phyloP scores from a whole-genome alignment of 2,329 filamentous ascomycete species.

The Kalmusia sp. region DNA sequence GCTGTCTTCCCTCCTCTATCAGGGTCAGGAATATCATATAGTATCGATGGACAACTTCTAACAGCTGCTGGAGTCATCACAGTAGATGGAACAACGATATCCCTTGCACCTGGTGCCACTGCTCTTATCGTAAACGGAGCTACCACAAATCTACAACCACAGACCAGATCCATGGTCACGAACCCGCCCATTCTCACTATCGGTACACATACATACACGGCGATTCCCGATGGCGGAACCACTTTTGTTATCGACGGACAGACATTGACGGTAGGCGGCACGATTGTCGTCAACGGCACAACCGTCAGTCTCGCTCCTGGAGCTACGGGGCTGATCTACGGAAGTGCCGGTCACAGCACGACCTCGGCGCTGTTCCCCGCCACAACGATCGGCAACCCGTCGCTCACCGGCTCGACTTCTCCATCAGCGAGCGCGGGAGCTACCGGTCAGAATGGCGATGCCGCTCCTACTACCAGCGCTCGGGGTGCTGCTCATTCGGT shows the following conservation, averaged over 20 bases:
- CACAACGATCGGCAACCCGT: constrained; percentile 31
- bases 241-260: constrained; percentile 47
- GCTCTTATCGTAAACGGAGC: constrained; percentile 41
- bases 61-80: constrained; percentile 48
- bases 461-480: constrained; percentile 4
- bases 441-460: constrained; percentile 5
- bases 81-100: constrained; percentile 41
- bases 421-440: constrained; percentile 24
- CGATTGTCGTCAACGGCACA: constrained; percentile 39
- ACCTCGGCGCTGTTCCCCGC: constrained; percentile 49
- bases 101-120: constrained; percentile 37
- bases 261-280: constrained; percentile 49
- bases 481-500: background rate
- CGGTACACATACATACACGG: constrained; percentile 37
- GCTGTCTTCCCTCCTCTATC: constrained; percentile 34
- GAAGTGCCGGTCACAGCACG: constrained; percentile 39
- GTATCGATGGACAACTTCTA: constrained; percentile 46
- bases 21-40: constrained; percentile 42
- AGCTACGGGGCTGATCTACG: constrained; percentile 47
- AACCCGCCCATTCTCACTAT: constrained; percentile 42
- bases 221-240: constrained; percentile 30
- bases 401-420: constrained; percentile 6
- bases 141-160: constrained; percentile 32
- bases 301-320: constrained; percentile 43
- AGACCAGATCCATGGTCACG: constrained; percentile 16